Evolutionary conservation across 148 eudicot genomes (phyloP).

Genomic region (Linanthus parryae): DNA sequence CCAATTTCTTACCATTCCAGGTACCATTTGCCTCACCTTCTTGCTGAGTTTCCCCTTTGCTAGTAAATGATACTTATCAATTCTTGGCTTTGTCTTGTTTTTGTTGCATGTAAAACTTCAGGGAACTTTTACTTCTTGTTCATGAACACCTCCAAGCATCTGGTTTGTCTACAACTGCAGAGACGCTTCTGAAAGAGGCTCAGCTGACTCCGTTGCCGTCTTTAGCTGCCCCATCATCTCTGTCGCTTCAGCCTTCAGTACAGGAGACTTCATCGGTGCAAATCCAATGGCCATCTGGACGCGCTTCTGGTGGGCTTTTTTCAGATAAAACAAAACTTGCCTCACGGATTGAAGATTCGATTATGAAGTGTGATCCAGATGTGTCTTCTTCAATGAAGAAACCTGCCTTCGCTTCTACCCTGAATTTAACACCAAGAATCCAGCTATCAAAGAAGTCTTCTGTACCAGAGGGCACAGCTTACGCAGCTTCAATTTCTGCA

Average conservation of each 20-base stretch:
- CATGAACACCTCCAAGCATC: slow-evolving; percentile 95
- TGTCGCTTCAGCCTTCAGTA: slow-evolving; percentile 53
- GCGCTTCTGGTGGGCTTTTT: slow-evolving; percentile 49
- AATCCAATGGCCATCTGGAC: slow-evolving; percentile 87
- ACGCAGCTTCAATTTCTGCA: slow-evolving; percentile 33
- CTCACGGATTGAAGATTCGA: slow-evolving; percentile 32
- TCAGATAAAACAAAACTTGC: slow-evolving; percentile 29
- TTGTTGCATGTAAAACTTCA: slow-evolving; percentile 19
- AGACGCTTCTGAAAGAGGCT: slow-evolving; percentile 76
- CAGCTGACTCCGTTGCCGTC: slow-evolving; percentile 80
- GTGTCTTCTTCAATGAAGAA: slow-evolving; percentile 49
- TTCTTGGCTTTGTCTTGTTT: slow-evolving; percentile 5
- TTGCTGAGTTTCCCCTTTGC: slow-evolving; percentile 3
- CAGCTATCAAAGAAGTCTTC: slow-evolving; percentile 31
- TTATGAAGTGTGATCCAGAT: slow-evolving; percentile 34
- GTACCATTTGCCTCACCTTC: slow-evolving; percentile 22
- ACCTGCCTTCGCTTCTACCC: slow-evolving; percentile 40
- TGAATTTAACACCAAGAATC: slow-evolving; percentile 33
- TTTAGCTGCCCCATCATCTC: slow-evolving; percentile 58
- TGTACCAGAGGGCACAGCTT: slow-evolving; percentile 27
- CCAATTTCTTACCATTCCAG: slow-evolving; percentile 85
- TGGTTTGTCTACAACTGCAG: slow-evolving; percentile 78
- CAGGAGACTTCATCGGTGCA: slow-evolving; percentile 59
- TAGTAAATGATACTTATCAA: no score
- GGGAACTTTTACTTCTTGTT: slow-evolving; percentile 87